Percentiles rank a stretch among this genome's conserved stretches.
These are phyloP conservation scores for Lagenidium giganteum DNA, from an alignment of 352 stramenopile species.

Conservation along the genomic window DNA sequence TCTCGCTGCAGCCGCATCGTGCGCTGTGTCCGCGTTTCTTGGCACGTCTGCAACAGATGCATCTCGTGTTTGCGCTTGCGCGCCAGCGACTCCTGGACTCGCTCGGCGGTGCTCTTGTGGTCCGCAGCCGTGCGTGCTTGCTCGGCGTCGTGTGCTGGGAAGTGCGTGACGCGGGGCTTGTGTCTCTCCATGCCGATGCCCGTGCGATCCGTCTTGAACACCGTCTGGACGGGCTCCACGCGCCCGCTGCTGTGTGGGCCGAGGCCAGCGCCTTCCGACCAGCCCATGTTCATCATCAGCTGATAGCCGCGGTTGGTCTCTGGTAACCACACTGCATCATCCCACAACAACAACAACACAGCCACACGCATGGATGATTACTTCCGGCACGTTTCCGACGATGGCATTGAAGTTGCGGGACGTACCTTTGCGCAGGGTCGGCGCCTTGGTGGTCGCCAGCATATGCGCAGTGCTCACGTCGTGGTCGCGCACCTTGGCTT, in stretches of 20 bases:
- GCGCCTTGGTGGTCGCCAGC: constrained; percentile 34
- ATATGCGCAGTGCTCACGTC: constrained; percentile 48
- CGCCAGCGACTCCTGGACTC: constrained; percentile 31
- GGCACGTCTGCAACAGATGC: constrained; percentile 1
- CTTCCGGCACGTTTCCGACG: too few species aligned
- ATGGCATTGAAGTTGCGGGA: background rate
- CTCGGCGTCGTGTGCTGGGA: constrained; percentile 28
- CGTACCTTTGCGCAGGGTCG: constrained; percentile 43
- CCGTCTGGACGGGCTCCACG: constrained; percentile 39
- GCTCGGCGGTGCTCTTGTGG: constrained; percentile 28
- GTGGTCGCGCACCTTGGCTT: constrained; percentile 41
- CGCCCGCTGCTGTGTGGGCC: constrained; percentile 27
- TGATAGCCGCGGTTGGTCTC: constrained; percentile 66
- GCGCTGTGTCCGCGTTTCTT: constrained; percentile 19
- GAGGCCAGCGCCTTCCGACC: constrained; percentile 36
- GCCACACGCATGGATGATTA: background rate
- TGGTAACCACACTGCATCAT: constrained; percentile 42
- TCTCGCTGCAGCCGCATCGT: constrained; percentile 39
- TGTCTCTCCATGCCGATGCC: constrained; percentile 25
- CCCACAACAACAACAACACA: constrained; percentile 2
- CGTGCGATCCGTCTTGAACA: constrained; percentile 46
- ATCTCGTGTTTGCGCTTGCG: constrained; percentile 41
- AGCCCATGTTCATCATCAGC: constrained; percentile 53
- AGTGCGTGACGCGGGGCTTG: constrained; percentile 34
- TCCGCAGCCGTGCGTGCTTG: constrained; percentile 23